These are phyloP conservation scores for Bruguiera sexangula DNA, from an alignment of 345 rosid species.

Conservation along the genomic window DNA sequence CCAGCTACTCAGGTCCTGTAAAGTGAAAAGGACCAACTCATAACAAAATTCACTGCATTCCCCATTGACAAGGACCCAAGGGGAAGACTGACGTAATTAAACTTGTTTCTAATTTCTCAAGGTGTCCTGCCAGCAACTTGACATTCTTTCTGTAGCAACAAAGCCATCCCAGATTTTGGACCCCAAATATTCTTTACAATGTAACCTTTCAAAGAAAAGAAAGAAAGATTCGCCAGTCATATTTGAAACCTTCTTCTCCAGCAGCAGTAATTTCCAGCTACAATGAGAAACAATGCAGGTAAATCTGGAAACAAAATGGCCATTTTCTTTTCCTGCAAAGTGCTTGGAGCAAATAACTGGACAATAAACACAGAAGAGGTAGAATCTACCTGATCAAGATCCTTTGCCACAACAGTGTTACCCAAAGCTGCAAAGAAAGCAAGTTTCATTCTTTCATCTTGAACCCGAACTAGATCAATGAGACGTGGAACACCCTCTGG, in stretches of 20 bases:
- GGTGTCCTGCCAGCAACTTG: background rate
- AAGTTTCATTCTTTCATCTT: constrained; percentile 88
- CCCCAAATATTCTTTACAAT: background rate
- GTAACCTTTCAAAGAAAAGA: background rate
- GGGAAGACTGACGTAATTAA: background rate
- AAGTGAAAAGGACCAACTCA: background rate
- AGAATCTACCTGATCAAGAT: constrained; percentile 80
- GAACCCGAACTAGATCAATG: constrained; percentile 79
- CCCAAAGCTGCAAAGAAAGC: constrained; percentile 84
- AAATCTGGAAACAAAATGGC: too few relatives aligned
- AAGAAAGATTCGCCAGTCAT: background rate
- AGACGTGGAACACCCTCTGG: constrained; percentile 94
- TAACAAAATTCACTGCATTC: background rate
- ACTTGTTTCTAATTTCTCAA: background rate
- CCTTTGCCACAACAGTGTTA: constrained; percentile 79
- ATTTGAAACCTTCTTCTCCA: background rate
- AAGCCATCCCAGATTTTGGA: background rate
- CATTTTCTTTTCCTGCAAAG: background rate
- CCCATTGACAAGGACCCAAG: background rate
- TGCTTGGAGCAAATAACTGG: background rate
- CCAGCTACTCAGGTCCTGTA: background rate
- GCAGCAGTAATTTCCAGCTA: background rate
- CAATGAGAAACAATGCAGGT: too few relatives aligned
- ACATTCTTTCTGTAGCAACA: background rate
- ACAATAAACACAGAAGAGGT: background rate